Evolutionary conservation across 106 monocot species (phyloP).

Genomic region (Chionographis japonica): DNA sequence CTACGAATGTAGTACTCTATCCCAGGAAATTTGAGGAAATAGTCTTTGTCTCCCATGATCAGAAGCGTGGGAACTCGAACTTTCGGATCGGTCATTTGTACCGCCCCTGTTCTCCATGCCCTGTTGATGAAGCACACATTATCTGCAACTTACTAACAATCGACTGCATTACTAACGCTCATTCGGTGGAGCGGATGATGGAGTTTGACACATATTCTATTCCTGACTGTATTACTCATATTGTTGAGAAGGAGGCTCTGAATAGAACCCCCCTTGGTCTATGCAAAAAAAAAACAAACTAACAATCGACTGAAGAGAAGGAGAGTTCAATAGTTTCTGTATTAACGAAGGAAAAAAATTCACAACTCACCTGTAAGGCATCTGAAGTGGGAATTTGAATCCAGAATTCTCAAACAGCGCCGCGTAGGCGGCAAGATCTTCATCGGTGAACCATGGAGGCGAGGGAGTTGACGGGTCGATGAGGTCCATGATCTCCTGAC

Average conservation of each 20-base stretch:
- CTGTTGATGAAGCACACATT: not conserved
- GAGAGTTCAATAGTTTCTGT: constrained; percentile 2
- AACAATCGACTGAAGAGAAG: constrained; percentile 13
- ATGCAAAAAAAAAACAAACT: too few species aligned
- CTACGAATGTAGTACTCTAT: constrained; percentile 2
- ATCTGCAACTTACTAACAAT: too few species aligned
- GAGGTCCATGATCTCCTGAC: constrained; percentile 40
- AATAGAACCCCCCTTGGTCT: too few species aligned
- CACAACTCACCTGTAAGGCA: constrained; percentile 16
- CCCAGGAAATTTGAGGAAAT: not conserved
- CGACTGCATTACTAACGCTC: too few species aligned
- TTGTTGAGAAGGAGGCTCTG: too few species aligned
- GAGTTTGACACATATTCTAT: too few species aligned
- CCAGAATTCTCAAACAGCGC: constrained; percentile 26
- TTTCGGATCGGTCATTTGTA: not conserved
- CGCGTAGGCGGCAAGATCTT: constrained; percentile 25
- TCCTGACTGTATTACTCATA: too few species aligned
- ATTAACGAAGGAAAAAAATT: not conserved
- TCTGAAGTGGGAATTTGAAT: constrained; percentile 20
- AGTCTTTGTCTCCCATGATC: constrained; percentile 5
- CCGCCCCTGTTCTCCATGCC: not conserved
- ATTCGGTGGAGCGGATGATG: too few species aligned
- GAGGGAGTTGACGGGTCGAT: constrained; percentile 27
- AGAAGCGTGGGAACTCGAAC: constrained; percentile 1
- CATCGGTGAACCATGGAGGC: constrained; percentile 30